Evolutionary conservation across 768 basidiomycete species (phyloP).

Genomic region (Auricularia heimuer): DNA sequence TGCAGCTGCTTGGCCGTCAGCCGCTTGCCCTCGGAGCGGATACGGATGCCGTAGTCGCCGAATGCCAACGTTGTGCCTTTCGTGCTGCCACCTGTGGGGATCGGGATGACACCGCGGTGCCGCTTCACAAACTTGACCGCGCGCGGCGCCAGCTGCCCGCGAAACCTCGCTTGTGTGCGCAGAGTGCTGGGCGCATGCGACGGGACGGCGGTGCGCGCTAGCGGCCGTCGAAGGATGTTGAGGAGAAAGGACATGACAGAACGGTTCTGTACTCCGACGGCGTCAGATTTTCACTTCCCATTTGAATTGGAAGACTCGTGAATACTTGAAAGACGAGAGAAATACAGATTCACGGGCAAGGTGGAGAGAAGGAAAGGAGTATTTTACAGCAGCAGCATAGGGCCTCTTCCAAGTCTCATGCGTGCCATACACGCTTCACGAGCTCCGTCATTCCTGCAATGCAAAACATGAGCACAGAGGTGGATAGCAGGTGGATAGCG

Average conservation of each 20-base stretch:
- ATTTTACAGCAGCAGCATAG: too few species aligned
- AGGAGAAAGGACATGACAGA: neutral
- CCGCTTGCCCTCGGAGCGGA: slow-evolving; percentile 71
- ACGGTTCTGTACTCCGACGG: too few species aligned
- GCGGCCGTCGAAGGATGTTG: neutral
- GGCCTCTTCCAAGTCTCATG: slow-evolving; percentile 29
- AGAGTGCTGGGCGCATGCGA: neutral
- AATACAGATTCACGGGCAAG: too few species aligned
- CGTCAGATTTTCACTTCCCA: too few species aligned
- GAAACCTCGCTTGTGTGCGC: slow-evolving; percentile 12
- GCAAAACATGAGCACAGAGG: too few species aligned
- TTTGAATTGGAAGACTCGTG: too few species aligned
- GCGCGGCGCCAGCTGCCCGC: slow-evolving; percentile 69
- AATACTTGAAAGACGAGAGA: too few species aligned
- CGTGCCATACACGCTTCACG: slow-evolving; percentile 73
- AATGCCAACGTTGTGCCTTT: slow-evolving; percentile 88
- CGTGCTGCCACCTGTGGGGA: slow-evolving; percentile 82
- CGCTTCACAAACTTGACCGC: slow-evolving; percentile 77
- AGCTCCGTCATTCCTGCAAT: slow-evolving; percentile 73
- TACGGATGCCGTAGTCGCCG: slow-evolving; percentile 87
- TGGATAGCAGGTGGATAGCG: slow-evolving; percentile 16
- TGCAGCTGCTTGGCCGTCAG: slow-evolving; percentile 85
- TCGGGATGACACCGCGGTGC: slow-evolving; percentile 81
- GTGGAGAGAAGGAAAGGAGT: too few species aligned
- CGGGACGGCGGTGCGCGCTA: neutral